Conservation (phyloP, 2,329 filamentous ascomycete species). For the Nothomitra cinnamomea region DNA sequence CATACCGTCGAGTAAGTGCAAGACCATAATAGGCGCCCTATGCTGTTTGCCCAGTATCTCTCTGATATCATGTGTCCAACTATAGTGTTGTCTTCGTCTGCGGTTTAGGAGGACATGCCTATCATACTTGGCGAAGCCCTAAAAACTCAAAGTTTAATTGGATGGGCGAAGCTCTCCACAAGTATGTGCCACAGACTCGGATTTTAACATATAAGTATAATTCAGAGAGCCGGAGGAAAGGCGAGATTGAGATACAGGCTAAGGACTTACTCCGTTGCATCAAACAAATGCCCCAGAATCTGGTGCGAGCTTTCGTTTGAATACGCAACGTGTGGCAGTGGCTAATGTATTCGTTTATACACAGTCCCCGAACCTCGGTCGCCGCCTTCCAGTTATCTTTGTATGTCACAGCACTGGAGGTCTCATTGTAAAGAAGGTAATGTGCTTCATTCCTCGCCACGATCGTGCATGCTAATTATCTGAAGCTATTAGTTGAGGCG, state of each 20-base stretch:
- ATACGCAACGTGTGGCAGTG: not conserved
- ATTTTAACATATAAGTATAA: not conserved
- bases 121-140: not conserved
- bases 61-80: not conserved
- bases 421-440: not conserved
- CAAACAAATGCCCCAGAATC: not conserved
- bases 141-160: not conserved
- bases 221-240: not conserved
- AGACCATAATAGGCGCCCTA: too few relatives aligned
- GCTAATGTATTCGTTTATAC: too few relatives aligned
- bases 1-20: not conserved
- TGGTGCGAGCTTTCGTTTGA: not conserved
- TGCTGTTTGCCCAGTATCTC: not conserved
- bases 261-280: not conserved
- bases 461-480: not conserved
- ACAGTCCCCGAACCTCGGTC: not conserved
- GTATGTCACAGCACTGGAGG: not conserved
- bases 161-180: not conserved
- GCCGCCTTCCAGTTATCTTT: not conserved
- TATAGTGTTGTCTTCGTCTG: not conserved
- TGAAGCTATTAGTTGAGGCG: not conserved
- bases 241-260: not conserved
- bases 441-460: not conserved
- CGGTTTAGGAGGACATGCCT: not conserved
- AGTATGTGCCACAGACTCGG: not conserved